Conservation (phyloP, 2,329 filamentous ascomycete species). For the Fusarium nisikadoi region DNA sequence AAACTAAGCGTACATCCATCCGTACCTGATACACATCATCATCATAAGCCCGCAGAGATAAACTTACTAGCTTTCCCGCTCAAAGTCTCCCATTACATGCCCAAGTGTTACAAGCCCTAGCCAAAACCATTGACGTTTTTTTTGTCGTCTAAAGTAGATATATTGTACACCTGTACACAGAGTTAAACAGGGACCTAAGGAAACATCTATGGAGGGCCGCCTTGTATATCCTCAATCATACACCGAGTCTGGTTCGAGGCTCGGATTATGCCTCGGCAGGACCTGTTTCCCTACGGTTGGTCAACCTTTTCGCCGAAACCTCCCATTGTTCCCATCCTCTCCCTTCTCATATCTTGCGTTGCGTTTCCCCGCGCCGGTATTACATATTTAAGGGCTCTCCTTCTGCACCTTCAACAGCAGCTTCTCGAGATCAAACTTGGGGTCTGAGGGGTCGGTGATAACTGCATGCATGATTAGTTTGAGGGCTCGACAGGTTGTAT, state of each 20-base stretch:
- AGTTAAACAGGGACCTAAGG: conserved; percentile 56
- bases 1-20: background rate
- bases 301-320: conserved; percentile 41
- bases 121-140: conserved; percentile 37
- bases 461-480: conserved; percentile 45
- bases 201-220: conserved; percentile 62
- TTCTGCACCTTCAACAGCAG: conserved; percentile 73
- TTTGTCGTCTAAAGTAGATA: conserved; percentile 58
- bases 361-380: conserved; percentile 23
- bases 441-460: conserved; percentile 75
- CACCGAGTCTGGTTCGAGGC: conserved; percentile 48
- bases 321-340: conserved; percentile 43
- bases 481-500: background rate
- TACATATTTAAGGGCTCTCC: conserved; percentile 59
- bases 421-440: conserved; percentile 93
- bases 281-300: conserved; percentile 40
- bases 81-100: background rate
- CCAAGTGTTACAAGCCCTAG: conserved; percentile 21
- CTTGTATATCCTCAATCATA: conserved; percentile 55
- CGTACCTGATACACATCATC: conserved; percentile 12
- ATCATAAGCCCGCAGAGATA: background rate
- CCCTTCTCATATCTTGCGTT: conserved; percentile 39
- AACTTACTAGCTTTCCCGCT: background rate
- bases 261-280: conserved; percentile 44
- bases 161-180: conserved; percentile 67